A percentile compares a stretch with the other conserved stretches of the same genome.
phyloP scores from a whole-genome alignment of 2,329 filamentous ascomycete species.

The Pseudocercospora fuligena region DNA sequence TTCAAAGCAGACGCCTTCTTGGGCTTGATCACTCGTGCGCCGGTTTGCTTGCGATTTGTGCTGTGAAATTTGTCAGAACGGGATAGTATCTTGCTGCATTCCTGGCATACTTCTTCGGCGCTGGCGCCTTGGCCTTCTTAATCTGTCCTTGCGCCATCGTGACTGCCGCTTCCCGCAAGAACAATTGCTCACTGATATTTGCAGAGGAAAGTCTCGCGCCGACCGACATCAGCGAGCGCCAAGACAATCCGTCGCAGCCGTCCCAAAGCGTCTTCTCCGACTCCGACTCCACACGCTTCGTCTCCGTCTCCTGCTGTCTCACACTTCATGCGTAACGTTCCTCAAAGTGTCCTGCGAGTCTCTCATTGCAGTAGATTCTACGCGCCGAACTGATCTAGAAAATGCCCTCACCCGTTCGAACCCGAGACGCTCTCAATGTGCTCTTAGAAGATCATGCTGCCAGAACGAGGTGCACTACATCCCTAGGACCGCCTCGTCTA shows the following conservation, averaged over 20 bases:
- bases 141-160: conserved; percentile 38
- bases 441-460: too few relatives aligned
- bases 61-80: conserved; percentile 19
- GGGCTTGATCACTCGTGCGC: conserved; percentile 67
- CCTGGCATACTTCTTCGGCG: conserved; percentile 33
- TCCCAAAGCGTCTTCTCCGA: background rate
- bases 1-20: conserved; percentile 66
- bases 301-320: background rate
- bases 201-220: background rate
- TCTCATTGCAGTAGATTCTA: too few relatives aligned
- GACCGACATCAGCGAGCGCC: background rate
- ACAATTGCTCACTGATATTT: background rate
- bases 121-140: conserved; percentile 38
- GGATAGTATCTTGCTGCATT: background rate
- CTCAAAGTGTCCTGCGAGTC: too few relatives aligned
- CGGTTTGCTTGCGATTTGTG: conserved; percentile 46
- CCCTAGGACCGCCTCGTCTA: too few relatives aligned
- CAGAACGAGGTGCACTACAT: too few relatives aligned
- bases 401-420: background rate
- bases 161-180: background rate
- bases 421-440: too few relatives aligned
- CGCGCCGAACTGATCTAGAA: too few relatives aligned
- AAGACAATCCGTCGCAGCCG: background rate
- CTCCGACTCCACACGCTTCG: background rate
- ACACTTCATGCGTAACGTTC: background rate